Evolutionary conservation across 148 eudicot species (phyloP).

Genomic region (Rhododendron ferrugineum): DNA sequence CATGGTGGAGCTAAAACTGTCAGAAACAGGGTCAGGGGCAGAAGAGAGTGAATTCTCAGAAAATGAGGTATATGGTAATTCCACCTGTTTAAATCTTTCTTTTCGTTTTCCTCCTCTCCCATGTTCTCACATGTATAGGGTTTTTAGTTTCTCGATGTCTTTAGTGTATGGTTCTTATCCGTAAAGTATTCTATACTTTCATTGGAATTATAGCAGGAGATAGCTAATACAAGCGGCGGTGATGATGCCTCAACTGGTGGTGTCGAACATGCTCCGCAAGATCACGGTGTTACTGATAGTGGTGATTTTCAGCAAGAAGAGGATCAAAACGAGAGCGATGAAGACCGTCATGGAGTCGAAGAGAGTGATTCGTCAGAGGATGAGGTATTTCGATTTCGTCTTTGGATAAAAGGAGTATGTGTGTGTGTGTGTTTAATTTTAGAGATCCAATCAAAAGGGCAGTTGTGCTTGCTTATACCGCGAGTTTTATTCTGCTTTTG

Average conservation of each 20-base stretch:
- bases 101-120: neutral
- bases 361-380: conserved; percentile 99
- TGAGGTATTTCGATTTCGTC: conserved; percentile 44
- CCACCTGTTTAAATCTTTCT: neutral
- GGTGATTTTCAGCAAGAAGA: conserved; percentile 11
- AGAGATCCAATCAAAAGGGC: conserved; percentile 1
- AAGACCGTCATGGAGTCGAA: conserved; percentile 45
- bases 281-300: conserved; percentile 19
- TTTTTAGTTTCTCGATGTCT: neutral
- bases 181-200: neutral
- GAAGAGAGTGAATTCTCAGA: conserved; percentile 27
- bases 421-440: neutral
- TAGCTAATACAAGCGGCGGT: conserved; percentile 1
- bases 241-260: conserved; percentile 22
- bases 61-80: conserved; percentile 56
- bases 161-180: neutral
- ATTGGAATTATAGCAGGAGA: conserved; percentile 19
- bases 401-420: neutral
- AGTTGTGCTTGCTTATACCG: neutral
- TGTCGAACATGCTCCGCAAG: conserved; percentile 7
- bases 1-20: neutral
- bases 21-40: conserved; percentile 27
- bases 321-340: conserved; percentile 33
- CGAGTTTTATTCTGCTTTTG: neutral
- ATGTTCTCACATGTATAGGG: neutral